Percentiles rank a stretch among this genome's conserved stretches.
Evolutionary conservation across 768 basidiomycete genomes (phyloP).

Genomic region (Tulasnella sp.): DNA sequence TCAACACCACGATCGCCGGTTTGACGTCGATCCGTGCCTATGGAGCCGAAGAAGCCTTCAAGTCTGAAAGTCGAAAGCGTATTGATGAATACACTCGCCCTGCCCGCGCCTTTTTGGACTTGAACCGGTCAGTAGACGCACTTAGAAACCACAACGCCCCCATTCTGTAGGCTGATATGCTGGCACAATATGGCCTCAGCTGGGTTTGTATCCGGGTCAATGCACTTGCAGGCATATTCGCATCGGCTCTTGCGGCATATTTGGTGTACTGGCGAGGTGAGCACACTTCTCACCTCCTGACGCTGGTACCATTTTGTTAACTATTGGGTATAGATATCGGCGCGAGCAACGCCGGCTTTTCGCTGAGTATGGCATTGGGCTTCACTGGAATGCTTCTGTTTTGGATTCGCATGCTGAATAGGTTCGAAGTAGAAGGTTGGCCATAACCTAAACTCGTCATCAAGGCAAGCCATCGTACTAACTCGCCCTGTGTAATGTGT

Average conservation of each 20-base stretch:
- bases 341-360: constrained; percentile 32
- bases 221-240: constrained; percentile 44
- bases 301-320: background rate
- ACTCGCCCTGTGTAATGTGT: background rate
- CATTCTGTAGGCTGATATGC: no score
- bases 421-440: constrained; percentile 36
- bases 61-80: constrained; percentile 23
- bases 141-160: no score
- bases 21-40: constrained; percentile 29
- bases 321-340: constrained; percentile 26
- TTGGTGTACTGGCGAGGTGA: constrained; percentile 35
- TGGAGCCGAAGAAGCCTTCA: constrained; percentile 27
- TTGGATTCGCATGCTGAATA: constrained; percentile 33
- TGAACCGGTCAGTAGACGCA: constrained; percentile 33
- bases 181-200: no score
- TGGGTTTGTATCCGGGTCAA: constrained; percentile 49
- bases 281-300: background rate
- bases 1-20: constrained; percentile 28
- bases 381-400: constrained; percentile 47
- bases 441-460: constrained; percentile 5
- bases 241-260: constrained; percentile 43
- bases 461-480: background rate
- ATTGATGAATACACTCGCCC: constrained; percentile 38
- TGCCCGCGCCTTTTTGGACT: constrained; percentile 39
- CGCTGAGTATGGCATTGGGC: constrained; percentile 37